Evolutionary conservation across 2,329 filamentous ascomycete genomes (phyloP).

Genomic region (Alternaria triticimaculans): DNA sequence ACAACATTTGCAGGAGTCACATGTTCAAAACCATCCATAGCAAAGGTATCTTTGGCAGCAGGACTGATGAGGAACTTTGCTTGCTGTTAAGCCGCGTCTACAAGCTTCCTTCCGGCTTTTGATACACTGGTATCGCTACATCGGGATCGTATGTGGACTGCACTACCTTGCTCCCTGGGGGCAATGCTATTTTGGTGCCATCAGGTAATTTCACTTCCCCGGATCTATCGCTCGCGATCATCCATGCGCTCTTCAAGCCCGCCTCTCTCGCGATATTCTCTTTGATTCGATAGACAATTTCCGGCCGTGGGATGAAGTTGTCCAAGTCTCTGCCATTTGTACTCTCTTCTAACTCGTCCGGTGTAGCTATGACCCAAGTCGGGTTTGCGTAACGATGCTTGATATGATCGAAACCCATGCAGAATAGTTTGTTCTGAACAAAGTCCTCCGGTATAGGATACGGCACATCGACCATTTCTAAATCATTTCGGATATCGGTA

Average conservation of each 20-base stretch:
- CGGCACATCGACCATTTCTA: neutral
- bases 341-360: constrained; percentile 11
- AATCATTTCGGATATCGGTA: neutral
- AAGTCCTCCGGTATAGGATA: constrained; percentile 2
- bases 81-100: neutral
- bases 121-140: neutral
- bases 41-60: neutral
- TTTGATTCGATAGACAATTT: constrained; percentile 10
- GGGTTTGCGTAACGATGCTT: constrained; percentile 1
- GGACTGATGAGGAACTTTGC: neutral
- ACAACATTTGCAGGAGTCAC: neutral
- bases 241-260: constrained; percentile 10
- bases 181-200: constrained; percentile 1
- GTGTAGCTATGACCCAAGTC: constrained; percentile 9
- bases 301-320: constrained; percentile 7
- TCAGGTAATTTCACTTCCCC: neutral
- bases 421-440: neutral
- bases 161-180: constrained; percentile 10
- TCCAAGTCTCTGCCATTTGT: neutral
- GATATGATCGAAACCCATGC: constrained; percentile 1
- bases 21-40: neutral
- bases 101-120: constrained; percentile 3
- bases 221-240: neutral
- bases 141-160: constrained; percentile 11
- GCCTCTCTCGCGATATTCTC: constrained; percentile 1